Evolutionary conservation across 768 basidiomycete species (phyloP).

Genomic region (Cystoderma amianthinum): DNA sequence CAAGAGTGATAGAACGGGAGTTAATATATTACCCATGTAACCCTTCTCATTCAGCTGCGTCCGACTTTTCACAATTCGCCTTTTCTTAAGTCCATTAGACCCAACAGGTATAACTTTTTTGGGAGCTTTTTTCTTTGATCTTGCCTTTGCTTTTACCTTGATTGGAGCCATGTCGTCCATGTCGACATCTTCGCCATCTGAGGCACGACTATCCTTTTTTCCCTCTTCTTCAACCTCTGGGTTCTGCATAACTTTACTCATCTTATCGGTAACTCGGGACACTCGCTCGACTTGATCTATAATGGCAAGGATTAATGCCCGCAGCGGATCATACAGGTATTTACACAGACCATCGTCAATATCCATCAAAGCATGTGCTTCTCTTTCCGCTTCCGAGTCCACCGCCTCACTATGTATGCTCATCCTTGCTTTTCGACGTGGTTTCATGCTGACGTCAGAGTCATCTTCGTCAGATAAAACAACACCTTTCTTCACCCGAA

Average conservation of each 20-base stretch:
- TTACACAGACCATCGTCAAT: constrained; percentile 56
- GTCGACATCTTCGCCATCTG: constrained; percentile 23
- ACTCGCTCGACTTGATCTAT: constrained; percentile 25
- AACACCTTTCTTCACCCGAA: constrained; percentile 38
- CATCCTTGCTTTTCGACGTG: constrained; percentile 25
- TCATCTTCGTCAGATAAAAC: constrained; percentile 63
- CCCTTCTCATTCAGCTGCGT: constrained; percentile 57
- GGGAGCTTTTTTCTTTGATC: constrained; percentile 30
- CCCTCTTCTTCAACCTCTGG: constrained; percentile 17
- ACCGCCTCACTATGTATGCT: constrained; percentile 15
- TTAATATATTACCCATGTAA: constrained; percentile 60
- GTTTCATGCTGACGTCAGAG: constrained; percentile 26
- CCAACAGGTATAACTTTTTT: constrained; percentile 72
- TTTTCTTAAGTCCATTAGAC: constrained; percentile 72
- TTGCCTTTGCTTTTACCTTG: constrained; percentile 22
- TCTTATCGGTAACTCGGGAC: constrained; percentile 14
- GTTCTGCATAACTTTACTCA: constrained; percentile 8
- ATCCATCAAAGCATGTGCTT: constrained; percentile 63
- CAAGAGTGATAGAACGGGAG: no score
- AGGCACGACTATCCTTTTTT: constrained; percentile 11
- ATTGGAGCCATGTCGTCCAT: constrained; percentile 30
- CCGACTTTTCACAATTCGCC: constrained; percentile 52
- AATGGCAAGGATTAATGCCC: constrained; percentile 1
- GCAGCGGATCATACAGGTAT: no score
- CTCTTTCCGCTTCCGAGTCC: constrained; percentile 37